These are phyloP conservation scores for Alternaria panax DNA, from an alignment of 2,329 filamentous ascomycete genomes.

Conservation along the genomic window DNA sequence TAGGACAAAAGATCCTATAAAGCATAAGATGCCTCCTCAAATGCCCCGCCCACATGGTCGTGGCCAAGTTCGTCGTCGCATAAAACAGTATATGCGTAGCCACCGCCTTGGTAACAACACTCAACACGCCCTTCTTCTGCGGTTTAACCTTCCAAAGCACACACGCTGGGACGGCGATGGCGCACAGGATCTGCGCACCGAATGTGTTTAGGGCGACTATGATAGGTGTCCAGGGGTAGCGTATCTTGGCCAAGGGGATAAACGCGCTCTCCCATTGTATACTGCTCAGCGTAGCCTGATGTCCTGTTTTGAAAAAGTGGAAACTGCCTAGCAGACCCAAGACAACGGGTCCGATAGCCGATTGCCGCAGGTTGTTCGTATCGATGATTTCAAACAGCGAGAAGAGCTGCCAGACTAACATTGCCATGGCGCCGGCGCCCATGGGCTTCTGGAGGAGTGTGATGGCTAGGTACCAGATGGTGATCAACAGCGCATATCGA, in stretches of 20 bases:
- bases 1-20: slow-evolving; percentile 88
- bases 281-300: slow-evolving; percentile 84
- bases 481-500: slow-evolving; percentile 82
- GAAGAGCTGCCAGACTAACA: slow-evolving; percentile 89
- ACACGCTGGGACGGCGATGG: slow-evolving; percentile 78
- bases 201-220: slow-evolving; percentile 86
- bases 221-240: slow-evolving; percentile 88
- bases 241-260: slow-evolving; percentile 80
- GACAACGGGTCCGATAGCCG: slow-evolving; percentile 81
- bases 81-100: slow-evolving; percentile 82
- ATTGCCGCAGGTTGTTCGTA: slow-evolving; percentile 67
- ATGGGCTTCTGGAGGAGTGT: slow-evolving; percentile 91
- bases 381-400: slow-evolving; percentile 72
- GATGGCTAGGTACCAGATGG: slow-evolving; percentile 78
- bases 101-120: slow-evolving; percentile 73
- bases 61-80: slow-evolving; percentile 81
- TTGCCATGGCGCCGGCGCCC: slow-evolving; percentile 82
- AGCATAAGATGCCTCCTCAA: slow-evolving; percentile 93
- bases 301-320: slow-evolving; percentile 97
- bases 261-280: slow-evolving; percentile 98
- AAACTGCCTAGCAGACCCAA: slow-evolving; percentile 90
- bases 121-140: slow-evolving; percentile 69
- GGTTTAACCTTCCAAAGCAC: slow-evolving; percentile 89
- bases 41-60: slow-evolving; percentile 88
- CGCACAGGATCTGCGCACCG: slow-evolving; percentile 84